Base-by-base conservation (phyloP, 179 eudicot genomes). In the Dionaea muscipula region DNA sequence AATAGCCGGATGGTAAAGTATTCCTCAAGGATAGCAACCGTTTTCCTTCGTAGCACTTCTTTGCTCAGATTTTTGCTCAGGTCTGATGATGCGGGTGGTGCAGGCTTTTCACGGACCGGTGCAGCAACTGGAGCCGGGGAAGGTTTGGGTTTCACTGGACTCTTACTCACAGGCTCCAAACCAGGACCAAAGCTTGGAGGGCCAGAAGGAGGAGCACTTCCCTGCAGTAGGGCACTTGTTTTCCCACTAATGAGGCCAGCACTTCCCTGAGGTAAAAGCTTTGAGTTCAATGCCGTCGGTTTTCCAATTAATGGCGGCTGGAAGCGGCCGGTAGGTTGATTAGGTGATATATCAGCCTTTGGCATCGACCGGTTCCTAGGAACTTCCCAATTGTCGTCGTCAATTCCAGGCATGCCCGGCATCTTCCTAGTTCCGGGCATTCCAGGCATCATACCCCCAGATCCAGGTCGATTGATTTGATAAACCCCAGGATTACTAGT, bases 381-480 rank as follows among this genome's bases (percentile, higher is more conserved):
- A 54, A 93, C 79, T 70, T 85, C 99, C 99, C 96, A 88, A 43
- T 82, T 77, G 67, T 83, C 95, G 36, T 73, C 77, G 50, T 89
- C 96, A 17, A 75, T 57, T 33, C 81, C 99, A 0, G 99, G 94
- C 76, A 75, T 74, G 1, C 98, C 96, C 0, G 99, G 96, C 94
- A 93, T 84, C 75, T 71, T 85, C 53, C 95, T 70, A 2, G 71
- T 23, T n/a, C 95, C 94, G 0, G 95, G 99, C 90, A 76, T 81
- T 51, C 99, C 99, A 0, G 95, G 99, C 96, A 93, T 93, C 96
- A 89, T 81, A 45, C 96, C 97, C 43, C 95, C 97, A 2, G 78
- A 5, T 26, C 97, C 97, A 19, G 85, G 87, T 20, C 82, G 81
- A 61, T 83, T 85, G 36, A 72, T 58, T 6, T 78, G 79, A 46